A percentile compares a stretch with the other conserved stretches of the same genome.
Conservation (phyloP, 2,329 filamentous ascomycete species). For the Boeremia exigua region DNA sequence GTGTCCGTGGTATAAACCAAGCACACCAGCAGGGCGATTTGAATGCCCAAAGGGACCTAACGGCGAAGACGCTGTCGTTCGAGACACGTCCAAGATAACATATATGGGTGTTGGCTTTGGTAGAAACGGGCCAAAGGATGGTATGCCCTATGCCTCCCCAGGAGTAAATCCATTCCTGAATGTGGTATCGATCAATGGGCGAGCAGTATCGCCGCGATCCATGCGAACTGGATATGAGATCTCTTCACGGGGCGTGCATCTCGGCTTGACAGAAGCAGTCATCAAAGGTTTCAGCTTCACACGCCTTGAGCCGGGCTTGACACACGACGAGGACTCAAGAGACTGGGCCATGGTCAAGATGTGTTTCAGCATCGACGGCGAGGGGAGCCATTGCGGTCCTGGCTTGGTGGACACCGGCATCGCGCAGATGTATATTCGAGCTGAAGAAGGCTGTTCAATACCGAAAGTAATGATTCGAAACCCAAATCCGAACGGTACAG, state of each 20-base stretch:
- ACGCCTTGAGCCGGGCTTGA: constrained; percentile 34
- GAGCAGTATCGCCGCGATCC: constrained; percentile 4
- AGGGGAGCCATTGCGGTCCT: constrained; percentile 29
- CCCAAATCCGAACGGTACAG: constrained; percentile 35
- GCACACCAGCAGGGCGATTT: constrained; percentile 27
- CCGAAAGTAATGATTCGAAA: constrained; percentile 40
- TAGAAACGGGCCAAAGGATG: constrained; percentile 36
- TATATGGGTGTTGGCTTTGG: constrained; percentile 49
- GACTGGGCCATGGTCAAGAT: constrained; percentile 46
- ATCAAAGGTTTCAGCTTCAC: constrained; percentile 31
- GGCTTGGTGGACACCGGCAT: constrained; percentile 45
- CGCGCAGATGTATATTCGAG: constrained; percentile 44
- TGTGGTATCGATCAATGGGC: constrained; percentile 35
- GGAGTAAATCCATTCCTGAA: constrained; percentile 46
- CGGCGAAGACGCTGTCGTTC: constrained; percentile 28
- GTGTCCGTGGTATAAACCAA: constrained; percentile 44
- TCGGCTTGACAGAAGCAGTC: constrained; percentile 37
- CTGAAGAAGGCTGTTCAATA: constrained; percentile 33
- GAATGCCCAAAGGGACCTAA: constrained; percentile 39
- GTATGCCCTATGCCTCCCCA: constrained; percentile 38
- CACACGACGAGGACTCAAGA: constrained; percentile 34
- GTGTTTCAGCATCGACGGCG: constrained; percentile 38
- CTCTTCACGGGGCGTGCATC: constrained; percentile 37
- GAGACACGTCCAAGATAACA: constrained; percentile 39
- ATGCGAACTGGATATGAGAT: constrained; percentile 39